phyloP scores from a whole-genome alignment of 108 stramenopile genomes.

The Seminavis robusta region DNA sequence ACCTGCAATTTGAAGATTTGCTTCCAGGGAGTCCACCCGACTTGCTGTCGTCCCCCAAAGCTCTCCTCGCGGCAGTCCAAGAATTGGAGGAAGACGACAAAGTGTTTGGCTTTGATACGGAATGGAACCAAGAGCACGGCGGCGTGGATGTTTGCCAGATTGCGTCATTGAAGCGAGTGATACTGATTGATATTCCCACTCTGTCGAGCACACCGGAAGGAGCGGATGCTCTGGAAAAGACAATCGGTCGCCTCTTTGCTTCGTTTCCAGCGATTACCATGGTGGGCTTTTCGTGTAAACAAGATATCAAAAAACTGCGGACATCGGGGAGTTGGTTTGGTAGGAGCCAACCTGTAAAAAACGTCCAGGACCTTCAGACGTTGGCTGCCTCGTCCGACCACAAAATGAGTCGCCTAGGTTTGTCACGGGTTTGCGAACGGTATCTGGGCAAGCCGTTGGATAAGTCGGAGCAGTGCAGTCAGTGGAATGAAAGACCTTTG shows the following conservation, averaged over 20 bases:
- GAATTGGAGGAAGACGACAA: no score
- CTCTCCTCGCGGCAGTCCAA: slow-evolving; percentile 14
- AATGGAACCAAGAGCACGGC: slow-evolving; percentile 55
- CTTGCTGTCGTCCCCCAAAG: slow-evolving; percentile 34
- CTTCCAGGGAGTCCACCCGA: slow-evolving; percentile 27
- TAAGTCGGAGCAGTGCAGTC: slow-evolving; percentile 71
- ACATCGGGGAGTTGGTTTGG: no score
- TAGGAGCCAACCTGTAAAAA: slow-evolving; percentile 24
- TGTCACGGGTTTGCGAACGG: slow-evolving; percentile 49
- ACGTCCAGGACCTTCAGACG: slow-evolving; percentile 39
- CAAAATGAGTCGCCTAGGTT: no score
- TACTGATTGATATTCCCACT: slow-evolving; percentile 69
- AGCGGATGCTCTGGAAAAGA: slow-evolving; percentile 40
- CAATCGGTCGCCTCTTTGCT: slow-evolving; percentile 52
- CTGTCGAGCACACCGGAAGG: slow-evolving; percentile 51
- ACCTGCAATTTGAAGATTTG: slow-evolving; percentile 72
- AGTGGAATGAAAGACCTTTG: slow-evolving; percentile 60
- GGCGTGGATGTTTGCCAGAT: slow-evolving; percentile 64
- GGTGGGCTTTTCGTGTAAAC: slow-evolving; percentile 65
- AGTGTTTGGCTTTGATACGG: slow-evolving; percentile 71
- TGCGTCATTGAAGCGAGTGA: slow-evolving; percentile 25
- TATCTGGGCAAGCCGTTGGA: slow-evolving; percentile 72
- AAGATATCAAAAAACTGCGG: no score
- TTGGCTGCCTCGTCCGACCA: no score
- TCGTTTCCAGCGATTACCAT: slow-evolving; percentile 28